Evolutionary conservation across 495 filamentous ascomycete genomes (phyloP).

Genomic region (Xylaria nigripes): DNA sequence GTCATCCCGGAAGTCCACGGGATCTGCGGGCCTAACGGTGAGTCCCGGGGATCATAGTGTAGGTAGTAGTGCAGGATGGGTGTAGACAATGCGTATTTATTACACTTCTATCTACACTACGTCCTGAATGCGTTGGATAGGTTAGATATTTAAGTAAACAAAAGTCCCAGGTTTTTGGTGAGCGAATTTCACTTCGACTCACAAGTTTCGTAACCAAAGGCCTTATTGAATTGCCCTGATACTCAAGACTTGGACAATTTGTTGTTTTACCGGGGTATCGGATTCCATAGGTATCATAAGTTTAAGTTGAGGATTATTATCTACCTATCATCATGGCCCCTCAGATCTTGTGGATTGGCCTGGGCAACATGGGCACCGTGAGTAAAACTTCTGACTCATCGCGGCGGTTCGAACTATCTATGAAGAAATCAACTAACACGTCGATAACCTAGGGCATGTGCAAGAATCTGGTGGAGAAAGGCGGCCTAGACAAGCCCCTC

Average conservation of each 20-base stretch:
- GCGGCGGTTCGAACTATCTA: neutral
- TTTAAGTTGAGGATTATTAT: neutral
- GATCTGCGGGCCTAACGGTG: neutral
- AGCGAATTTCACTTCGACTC: too few species aligned
- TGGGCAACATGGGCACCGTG: conserved; percentile 89
- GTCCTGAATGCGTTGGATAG: too few species aligned
- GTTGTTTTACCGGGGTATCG: too few species aligned
- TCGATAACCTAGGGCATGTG: conserved; percentile 71
- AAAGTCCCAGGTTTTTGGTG: too few species aligned
- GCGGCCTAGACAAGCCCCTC: conserved; percentile 56
- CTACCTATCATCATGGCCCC: conserved; percentile 42
- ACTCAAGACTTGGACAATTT: too few species aligned
- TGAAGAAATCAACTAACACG: neutral
- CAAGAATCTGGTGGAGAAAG: conserved; percentile 75
- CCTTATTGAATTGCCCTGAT: too few species aligned
- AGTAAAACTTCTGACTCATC: conserved; percentile 19
- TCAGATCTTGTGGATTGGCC: conserved; percentile 71
- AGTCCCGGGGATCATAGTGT: neutral
- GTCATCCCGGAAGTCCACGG: neutral
- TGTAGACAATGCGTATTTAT: too few species aligned
- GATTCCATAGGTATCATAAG: too few species aligned
- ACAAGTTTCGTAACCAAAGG: too few species aligned
- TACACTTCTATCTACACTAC: too few species aligned
- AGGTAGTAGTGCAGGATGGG: too few species aligned
- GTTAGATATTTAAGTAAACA: too few species aligned